Base-by-base conservation (phyloP, 208 protist species). In the Leishmania turanica region DNA sequence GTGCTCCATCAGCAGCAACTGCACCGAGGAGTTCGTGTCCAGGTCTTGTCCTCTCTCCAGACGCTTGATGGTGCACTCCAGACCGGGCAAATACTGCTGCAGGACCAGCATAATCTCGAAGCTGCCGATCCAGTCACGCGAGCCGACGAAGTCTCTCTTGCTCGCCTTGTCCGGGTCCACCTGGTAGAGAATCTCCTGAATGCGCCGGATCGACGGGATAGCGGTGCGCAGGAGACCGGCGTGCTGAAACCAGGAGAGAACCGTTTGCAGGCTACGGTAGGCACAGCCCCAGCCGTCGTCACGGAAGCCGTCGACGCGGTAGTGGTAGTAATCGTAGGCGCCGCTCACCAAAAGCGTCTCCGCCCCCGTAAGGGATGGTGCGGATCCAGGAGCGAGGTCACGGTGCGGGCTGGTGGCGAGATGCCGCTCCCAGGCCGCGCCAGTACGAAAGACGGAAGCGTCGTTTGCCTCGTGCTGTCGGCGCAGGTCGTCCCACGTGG, bases 271-370 rank as follows among this genome's bases (percentile, higher is more conserved):
- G 71, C 94, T 98, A 58, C 98, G 87, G 80, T 99, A 99, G 3
- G 98, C 97, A 85, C 98, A 99, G 75, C 98, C 98, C 98, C 98
- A 99, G 2, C 97, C 97, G 77, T 98, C 89, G 77, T 99, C 98
- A 73, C 95, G 89, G 62, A 98, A 97, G 19, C 91, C 89, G 87
- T 99, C 97, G 37, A 98, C 93, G 37, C 91, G 89, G 90, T 99
- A 99, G 87, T 99, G 98, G 82, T 99, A 99, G 76, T 99, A 99
- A 51, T 98, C 95, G 79, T 99, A 99, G 4, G 78, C 69, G 0
- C 97, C 96, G 42, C 89, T 91, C 5, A 94, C 90, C 54, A 96
- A 5, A 40, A 81, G 83, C 40, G 80, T 88, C 45, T 89, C 84
- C 8, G 87, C 90, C 0, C 91, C 90, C 2, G 21, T 45, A 58